phyloP scores from a whole-genome alignment of 2,329 filamentous ascomycete genomes.

The Microdochium paspali region DNA sequence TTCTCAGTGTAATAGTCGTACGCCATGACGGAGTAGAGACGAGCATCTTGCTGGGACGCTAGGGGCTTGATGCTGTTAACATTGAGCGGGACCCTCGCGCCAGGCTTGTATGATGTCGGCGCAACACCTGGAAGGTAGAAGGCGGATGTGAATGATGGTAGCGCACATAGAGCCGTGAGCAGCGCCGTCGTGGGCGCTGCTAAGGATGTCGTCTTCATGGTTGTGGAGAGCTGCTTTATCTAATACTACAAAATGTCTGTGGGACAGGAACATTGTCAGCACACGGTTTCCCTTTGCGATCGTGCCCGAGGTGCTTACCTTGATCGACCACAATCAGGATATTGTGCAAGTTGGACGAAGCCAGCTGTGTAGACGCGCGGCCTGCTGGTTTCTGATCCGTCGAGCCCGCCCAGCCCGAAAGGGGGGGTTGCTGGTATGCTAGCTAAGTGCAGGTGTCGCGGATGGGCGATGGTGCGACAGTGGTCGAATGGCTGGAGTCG shows the following conservation, averaged over 20 bases:
- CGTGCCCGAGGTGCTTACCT: neutral
- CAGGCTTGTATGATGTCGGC: constrained; percentile 79
- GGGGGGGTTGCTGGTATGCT: neutral
- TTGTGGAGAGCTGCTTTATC: constrained; percentile 2
- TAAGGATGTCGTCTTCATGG: constrained; percentile 35
- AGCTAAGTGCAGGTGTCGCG: too few relatives aligned
- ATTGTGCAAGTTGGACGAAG: neutral
- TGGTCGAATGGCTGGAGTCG: too few relatives aligned
- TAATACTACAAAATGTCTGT: neutral
- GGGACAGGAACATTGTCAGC: neutral
- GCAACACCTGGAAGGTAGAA: constrained; percentile 97
- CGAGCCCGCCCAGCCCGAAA: neutral
- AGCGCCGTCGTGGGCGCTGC: constrained; percentile 39
- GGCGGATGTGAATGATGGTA: constrained; percentile 50
- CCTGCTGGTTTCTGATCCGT: neutral
- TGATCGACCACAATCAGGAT: neutral
- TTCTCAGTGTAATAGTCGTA: constrained; percentile 91
- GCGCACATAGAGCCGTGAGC: constrained; percentile 36
- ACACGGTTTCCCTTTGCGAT: neutral
- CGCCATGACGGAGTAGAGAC: constrained; percentile 84
- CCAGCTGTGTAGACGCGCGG: neutral
- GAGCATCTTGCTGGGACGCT: constrained; percentile 64
- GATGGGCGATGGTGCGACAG: too few relatives aligned
- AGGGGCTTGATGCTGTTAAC: constrained; percentile 91
- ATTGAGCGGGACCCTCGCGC: constrained; percentile 73